Base-by-base conservation (phyloP, 2,329 filamentous ascomycete genomes). In the Balansia obtecta region DNA sequence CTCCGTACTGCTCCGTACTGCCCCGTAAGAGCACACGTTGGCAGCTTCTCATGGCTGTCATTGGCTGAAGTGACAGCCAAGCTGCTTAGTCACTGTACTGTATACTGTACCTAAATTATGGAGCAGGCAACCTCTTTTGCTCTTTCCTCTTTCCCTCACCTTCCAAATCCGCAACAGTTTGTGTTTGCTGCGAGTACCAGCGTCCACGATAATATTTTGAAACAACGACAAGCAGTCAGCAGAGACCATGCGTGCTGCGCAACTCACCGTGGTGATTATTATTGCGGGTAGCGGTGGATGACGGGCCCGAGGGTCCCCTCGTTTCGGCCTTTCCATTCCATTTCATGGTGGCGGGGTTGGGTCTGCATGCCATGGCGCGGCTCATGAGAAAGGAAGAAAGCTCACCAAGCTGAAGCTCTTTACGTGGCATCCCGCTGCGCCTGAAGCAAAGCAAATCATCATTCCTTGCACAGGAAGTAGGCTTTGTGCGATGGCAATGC, bases 11-110 rank as follows among this genome's bases (percentile, higher is more conserved):
- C 27, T 27, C 27, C 27, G 7, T 27, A 27, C n/a, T n/a, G n/a
- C n/a, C n/a, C n/a, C n/a, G n/a, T n/a, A n/a, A n/a, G n/a, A n/a
- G 39, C 39, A 41, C 39, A 50, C 41, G 45, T 52, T 55, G 54
- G 52, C 54, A 38, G 4, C 18, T 32, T 49, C 44, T 39, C 13
- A n/a, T n/a, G n/a, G n/a, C n/a, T n/a, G n/a, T n/a, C n/a, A 55
- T 55, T 55, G 54, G 54, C 18, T 4, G 38, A 39, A 30, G 6
- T 9, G 15, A 12, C 16, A 8, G 13, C 38, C 20, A 32, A 3
- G 10, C 8, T 34, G 45, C 48, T 50, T 48, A 50, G 46, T 51
- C 48, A 51, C 34, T 32, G 40, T 42, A 10, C n/a, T n/a, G n/a
- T n/a, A n/a, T n/a, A n/a, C n/a, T n/a, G n/a, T n/a, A 38, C 33